phyloP scores from a whole-genome alignment of 352 stramenopile genomes.

The Pythium monospermum region DNA sequence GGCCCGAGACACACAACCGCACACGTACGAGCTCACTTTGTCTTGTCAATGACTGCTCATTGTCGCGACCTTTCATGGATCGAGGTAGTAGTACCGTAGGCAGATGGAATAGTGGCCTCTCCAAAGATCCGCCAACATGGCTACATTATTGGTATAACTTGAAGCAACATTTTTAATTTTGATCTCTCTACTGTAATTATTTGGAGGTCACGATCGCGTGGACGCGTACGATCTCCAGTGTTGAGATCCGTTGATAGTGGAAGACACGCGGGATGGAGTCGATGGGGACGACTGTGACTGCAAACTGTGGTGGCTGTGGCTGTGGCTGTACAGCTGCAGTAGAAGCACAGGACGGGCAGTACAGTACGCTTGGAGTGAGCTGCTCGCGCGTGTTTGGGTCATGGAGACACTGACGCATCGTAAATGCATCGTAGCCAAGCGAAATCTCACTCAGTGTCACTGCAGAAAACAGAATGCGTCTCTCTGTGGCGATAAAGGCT shows the following conservation, averaged over 20 bases:
- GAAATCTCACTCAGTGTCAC: conserved; percentile 39
- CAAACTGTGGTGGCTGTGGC: conserved; percentile 32
- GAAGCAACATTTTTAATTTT: no score
- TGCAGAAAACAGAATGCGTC: conserved; percentile 53
- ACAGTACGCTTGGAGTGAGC: conserved; percentile 4
- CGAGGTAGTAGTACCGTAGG: conserved; percentile 2
- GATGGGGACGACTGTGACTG: conserved; percentile 20
- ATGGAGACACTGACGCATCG: conserved; percentile 35
- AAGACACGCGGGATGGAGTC: conserved; percentile 29
- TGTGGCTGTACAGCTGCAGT: no score
- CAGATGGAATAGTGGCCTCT: background rate
- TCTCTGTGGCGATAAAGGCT: conserved; percentile 38
- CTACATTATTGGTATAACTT: no score
- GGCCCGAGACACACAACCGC: no score
- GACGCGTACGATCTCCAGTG: conserved; percentile 42
- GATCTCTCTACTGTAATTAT: background rate
- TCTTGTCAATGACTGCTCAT: no score
- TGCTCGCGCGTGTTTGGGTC: background rate
- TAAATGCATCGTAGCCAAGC: conserved; percentile 53
- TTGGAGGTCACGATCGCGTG: conserved; percentile 17
- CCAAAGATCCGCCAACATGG: no score
- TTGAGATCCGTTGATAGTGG: conserved; percentile 40
- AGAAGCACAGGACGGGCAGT: no score
- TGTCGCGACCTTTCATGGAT: conserved; percentile 9
- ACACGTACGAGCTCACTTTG: no score